Evolutionary conservation across 1,139 yeast genomes (phyloP), one percentile per base, ranked within the genome.

Genomic region (Kodamaea derodonti): DNA sequence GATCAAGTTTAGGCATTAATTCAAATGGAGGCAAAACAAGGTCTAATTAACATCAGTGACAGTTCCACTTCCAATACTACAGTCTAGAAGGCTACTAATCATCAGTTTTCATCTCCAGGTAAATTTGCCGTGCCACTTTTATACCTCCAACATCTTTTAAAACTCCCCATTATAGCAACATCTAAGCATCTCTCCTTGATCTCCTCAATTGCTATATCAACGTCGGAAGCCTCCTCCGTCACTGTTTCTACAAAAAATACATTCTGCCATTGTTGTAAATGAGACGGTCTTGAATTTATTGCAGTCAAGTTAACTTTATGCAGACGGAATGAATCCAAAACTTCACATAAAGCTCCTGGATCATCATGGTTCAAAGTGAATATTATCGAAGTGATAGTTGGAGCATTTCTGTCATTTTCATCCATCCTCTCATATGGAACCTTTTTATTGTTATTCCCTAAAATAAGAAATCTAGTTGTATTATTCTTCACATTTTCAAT

Each of bases 391-490:
- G 86, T 74, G 14, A 83, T 43, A 32, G 22, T 38, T 29, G 7
- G 20, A 8, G 47, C 20, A 20, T 27, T 29, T n/a, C 35, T 14
- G 29, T 24, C 29, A 14, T 30, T 23, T 26, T 33, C 29, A 18
- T 36, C 37, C 2, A 35, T 37, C 30, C 4, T 16, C 33, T 25
- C 26, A 30, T 8, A 24, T 10, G 27, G 24, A 20, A 9, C 2
- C 47, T 40, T 34, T 35, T 51, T 31, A 24, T 24, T 7, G 13
- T 38, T 28, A 33, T 56, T 52, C 1, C 82, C 79, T 30, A 92
- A 61, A 0, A 87, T 72, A 36, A 92, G 60, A 53, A 92, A 92
- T 41, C 97, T 63, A 2, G 98, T 92, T 4, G 95, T 85, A 56
- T 92, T 92, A 23, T 77, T 78, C 29, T 65, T 56, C 39, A 68